These are phyloP conservation scores for Salix dunnii DNA, from an alignment of 345 rosid species.

Conservation along the genomic window DNA sequence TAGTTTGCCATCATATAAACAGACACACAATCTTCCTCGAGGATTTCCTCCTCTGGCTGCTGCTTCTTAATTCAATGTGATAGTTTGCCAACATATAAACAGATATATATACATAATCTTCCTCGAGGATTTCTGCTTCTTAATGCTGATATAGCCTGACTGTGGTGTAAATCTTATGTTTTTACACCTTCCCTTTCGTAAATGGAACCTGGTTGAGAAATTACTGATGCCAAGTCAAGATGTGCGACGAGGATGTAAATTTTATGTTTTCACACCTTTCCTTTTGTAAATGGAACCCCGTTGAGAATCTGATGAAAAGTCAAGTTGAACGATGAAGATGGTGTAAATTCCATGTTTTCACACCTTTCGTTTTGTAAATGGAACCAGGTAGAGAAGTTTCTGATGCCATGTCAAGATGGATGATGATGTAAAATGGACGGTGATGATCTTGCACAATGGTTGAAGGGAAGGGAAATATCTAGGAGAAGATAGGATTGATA, in stretches of 20 bases:
- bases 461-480: not conserved
- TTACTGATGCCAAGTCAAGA: too few species aligned
- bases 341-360: not conserved
- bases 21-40: not conserved
- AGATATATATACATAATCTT: not conserved
- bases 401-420: too few species aligned
- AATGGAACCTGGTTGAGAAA: too few species aligned
- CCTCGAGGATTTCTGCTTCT: constrained; percentile 6
- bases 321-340: too few species aligned
- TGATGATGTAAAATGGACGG: too few species aligned
- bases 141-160: not conserved
- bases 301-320: too few species aligned
- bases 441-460: too few species aligned
- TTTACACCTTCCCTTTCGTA: not conserved
- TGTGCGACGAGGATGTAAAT: too few species aligned
- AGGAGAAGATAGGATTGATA: not conserved
- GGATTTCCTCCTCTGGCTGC: constrained; percentile 10
- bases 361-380: not conserved
- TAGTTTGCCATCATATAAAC: not conserved
- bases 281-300: too few species aligned
- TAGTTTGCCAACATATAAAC: not conserved
- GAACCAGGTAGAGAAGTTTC: too few species aligned
- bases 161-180: not conserved
- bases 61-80: constrained; percentile 5
- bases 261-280: too few species aligned